Evolutionary conservation across 176 grass and related monocot genomes (phyloP).

Genomic region (Cenchrus fungigraminus): DNA sequence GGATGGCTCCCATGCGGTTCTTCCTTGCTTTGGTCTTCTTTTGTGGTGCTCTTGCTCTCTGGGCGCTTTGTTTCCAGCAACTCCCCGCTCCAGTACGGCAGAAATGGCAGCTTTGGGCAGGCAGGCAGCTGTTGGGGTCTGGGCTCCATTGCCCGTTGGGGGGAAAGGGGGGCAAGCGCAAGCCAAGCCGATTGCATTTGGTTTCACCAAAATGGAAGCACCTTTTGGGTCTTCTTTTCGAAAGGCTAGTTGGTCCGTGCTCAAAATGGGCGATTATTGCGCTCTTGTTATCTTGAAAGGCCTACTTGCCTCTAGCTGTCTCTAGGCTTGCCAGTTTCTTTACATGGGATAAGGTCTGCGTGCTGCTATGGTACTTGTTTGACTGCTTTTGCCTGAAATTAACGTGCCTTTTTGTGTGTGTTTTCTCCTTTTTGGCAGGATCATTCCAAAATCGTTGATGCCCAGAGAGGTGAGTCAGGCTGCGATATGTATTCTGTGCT

Average conservation of each 20-base stretch:
- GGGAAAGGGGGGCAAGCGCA: background rate
- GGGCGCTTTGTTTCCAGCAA: conserved; percentile 49
- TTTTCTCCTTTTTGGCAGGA: conserved; percentile 48
- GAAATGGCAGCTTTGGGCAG: conserved; percentile 42
- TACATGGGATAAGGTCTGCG: conserved; percentile 44
- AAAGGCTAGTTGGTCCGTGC: conserved; percentile 59
- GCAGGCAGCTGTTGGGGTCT: conserved; percentile 10
- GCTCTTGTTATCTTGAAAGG: conserved; percentile 7
- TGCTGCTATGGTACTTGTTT: conserved; percentile 35
- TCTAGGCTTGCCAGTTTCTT: conserved; percentile 38
- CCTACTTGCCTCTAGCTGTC: conserved; percentile 1
- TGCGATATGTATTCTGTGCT: conserved; percentile 3
- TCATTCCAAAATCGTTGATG: conserved; percentile 85
- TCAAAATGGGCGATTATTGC: conserved; percentile 26
- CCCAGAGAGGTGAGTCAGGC: conserved; percentile 82
- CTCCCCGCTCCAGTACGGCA: conserved; percentile 44
- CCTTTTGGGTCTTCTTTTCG: conserved; percentile 52
- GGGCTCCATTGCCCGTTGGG: conserved; percentile 49
- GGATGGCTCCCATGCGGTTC: background rate
- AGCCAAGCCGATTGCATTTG: conserved; percentile 30
- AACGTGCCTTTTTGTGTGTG: conserved; percentile 30
- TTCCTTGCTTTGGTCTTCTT: conserved; percentile 6
- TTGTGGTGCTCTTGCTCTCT: background rate
- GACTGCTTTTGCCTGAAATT: conserved; percentile 49
- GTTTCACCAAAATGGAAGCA: conserved; percentile 59